phyloP scores from a whole-genome alignment of 305 asterid genomes.

The Fraxinus dipetala region DNA sequence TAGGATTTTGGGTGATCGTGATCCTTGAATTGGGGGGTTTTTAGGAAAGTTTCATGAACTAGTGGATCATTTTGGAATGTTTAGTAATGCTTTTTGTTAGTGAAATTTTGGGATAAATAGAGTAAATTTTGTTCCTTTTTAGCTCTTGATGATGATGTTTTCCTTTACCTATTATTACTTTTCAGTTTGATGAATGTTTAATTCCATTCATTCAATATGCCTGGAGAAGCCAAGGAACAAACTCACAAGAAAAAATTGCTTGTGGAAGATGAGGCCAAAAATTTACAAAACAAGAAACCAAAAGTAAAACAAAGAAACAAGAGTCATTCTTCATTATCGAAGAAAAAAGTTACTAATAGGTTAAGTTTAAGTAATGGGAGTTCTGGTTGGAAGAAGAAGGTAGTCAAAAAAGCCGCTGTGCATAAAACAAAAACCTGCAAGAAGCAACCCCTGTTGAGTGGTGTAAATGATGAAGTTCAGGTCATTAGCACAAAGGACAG shows the following conservation, averaged over 20 bases:
- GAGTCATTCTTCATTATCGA: conserved; percentile 33
- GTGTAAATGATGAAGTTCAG: conserved; percentile 29
- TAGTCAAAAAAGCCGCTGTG: conserved; percentile 35
- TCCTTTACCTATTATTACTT: conserved; percentile 3
- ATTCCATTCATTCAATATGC: conserved; percentile 34
- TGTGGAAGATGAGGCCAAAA: conserved; percentile 38
- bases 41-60: conserved; percentile 20
- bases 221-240: conserved; percentile 38
- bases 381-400: conserved; percentile 41
- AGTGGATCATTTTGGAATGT: not conserved
- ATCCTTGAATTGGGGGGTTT: conserved; percentile 36
- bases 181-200: conserved; percentile 35
- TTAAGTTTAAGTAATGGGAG: conserved; percentile 34
- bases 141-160: not conserved
- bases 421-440: conserved; percentile 46
- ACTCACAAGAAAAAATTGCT: conserved; percentile 28
- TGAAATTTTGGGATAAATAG: not conserved
- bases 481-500: conserved; percentile 23
- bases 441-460: conserved; percentile 41
- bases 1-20: conserved; percentile 21
- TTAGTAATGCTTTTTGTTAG: conserved; percentile 10
- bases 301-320: conserved; percentile 43
- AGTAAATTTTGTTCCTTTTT: conserved; percentile 14
- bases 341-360: conserved; percentile 31
- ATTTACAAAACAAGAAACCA: conserved; percentile 37